Base-by-base conservation (phyloP, 2,329 filamentous ascomycete species). In the Stemphylium vesicarium region DNA sequence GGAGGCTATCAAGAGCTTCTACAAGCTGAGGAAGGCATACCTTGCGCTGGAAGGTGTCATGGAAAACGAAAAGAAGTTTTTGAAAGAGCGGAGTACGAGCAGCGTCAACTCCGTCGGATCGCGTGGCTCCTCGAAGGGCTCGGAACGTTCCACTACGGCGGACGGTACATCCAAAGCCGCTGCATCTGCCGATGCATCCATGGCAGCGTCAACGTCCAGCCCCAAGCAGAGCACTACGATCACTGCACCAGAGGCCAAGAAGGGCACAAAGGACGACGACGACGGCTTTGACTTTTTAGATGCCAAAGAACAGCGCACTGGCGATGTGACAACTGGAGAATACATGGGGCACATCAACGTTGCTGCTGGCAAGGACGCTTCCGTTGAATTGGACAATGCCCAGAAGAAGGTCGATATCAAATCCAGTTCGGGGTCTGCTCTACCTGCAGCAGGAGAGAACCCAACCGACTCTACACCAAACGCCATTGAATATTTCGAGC, bases 21-120 rank as follows among this genome's bases (percentile, higher is more conserved):
- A 96, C 72, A 96, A 95, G 76, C 77, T 98, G 64, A 84, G 94
- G 58, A 96, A 96, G 73, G 94, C 94, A 0, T 98, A 90, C 68
- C 79, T 92, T 35, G 89, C 92, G 0, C 80, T 99, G 3, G 90
- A 96, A 67, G 83, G 82, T 9, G 90, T 99, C 50, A 82, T 93
- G 70, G 84, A 89, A 56, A 84, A 88, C 31, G 93, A 96, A 76
- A 83, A 83, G 20, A 85, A 83, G 57, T 86, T 82, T 57, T 68
- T 85, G 51, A 71, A 66, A 12, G 60, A 70, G 55, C 72, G 63
- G 58, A 78, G 74, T 56, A 64, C 64, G 26, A 75, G 65, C 37
- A 75, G 66, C 42, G 31, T 75, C 39, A 65, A 59, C 26, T 65
- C 69, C 1, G 48, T 59, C 1, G 53, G 50, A 6, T 71, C 69